These are phyloP conservation scores for Sordariomycetes sp. DNA, from an alignment of 2,329 filamentous ascomycete species.

Conservation along the genomic window DNA sequence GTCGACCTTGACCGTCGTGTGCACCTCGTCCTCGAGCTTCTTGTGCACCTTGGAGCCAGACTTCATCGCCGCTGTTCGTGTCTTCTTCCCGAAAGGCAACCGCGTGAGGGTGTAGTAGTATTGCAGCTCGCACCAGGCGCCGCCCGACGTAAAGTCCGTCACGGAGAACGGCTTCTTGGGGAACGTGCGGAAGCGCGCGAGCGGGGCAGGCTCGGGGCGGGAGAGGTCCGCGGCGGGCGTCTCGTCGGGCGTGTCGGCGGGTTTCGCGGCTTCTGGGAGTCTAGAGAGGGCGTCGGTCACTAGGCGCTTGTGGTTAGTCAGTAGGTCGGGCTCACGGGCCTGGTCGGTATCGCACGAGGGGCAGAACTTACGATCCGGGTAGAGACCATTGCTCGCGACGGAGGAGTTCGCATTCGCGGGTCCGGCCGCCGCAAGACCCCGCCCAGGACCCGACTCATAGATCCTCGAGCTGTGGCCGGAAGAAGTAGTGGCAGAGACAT, in stretches of 20 bases:
- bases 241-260: slow-evolving; percentile 10
- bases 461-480: not conserved
- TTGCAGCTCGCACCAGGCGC: slow-evolving; percentile 93
- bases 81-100: slow-evolving; percentile 60
- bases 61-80: slow-evolving; percentile 72
- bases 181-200: slow-evolving; percentile 68
- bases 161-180: slow-evolving; percentile 76
- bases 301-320: slow-evolving; percentile 60
- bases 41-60: slow-evolving; percentile 72
- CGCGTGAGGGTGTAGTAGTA: slow-evolving; percentile 79
- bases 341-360: not conserved
- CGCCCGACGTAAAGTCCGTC: slow-evolving; percentile 75
- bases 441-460: not conserved
- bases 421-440: not conserved
- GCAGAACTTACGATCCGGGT: slow-evolving; percentile 46
- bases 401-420: not conserved
- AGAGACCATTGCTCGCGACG: slow-evolving; percentile 22
- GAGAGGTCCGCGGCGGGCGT: slow-evolving; percentile 8
- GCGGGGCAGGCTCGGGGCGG: slow-evolving; percentile 36
- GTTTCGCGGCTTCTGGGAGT: not conserved
- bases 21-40: slow-evolving; percentile 74
- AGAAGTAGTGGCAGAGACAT: not conserved
- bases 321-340: slow-evolving; percentile 18
- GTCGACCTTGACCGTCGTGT: slow-evolving; percentile 63
- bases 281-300: slow-evolving; percentile 35